Percentiles rank a stretch among this genome's conserved stretches.
Conservation (phyloP, 208 protist species). For the Endotrypanum monterogeii region DNA sequence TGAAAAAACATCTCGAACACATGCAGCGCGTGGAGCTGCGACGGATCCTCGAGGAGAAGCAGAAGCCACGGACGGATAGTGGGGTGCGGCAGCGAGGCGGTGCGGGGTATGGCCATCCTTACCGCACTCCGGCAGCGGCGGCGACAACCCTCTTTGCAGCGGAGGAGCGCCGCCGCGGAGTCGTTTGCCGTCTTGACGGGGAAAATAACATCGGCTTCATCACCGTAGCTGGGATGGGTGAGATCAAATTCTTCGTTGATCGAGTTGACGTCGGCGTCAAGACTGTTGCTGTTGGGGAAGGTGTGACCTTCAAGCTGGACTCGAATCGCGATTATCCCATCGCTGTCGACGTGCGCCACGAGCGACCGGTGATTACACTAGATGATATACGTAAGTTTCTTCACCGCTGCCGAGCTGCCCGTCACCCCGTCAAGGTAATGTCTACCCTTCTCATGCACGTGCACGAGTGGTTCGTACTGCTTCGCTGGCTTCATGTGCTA, state of each 20-base stretch:
- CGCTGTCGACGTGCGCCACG: conserved; percentile 79
- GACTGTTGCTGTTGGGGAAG: conserved; percentile 58
- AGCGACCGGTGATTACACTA: conserved; percentile 54
- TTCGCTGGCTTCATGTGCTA: conserved; percentile 50
- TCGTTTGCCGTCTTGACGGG: conserved; percentile 71
- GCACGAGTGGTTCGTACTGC: conserved; percentile 76
- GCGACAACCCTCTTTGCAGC: conserved; percentile 19
- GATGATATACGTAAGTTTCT: conserved; percentile 77
- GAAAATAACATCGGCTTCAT: conserved; percentile 78
- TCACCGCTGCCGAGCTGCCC: conserved; percentile 49
- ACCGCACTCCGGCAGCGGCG: background rate
- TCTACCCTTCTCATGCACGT: conserved; percentile 79
- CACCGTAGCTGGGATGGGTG: conserved; percentile 60
- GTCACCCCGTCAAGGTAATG: conserved; percentile 66
- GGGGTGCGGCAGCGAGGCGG: conserved; percentile 11
- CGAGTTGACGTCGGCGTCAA: conserved; percentile 84
- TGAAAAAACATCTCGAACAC: conserved; percentile 61
- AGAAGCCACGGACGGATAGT: conserved; percentile 27
- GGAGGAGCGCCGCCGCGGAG: conserved; percentile 76
- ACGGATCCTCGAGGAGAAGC: conserved; percentile 71
- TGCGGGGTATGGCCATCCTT: background rate
- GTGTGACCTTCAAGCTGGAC: conserved; percentile 81
- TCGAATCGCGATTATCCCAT: conserved; percentile 76
- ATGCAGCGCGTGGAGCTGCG: conserved; percentile 71
- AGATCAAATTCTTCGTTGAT: conserved; percentile 87